These are phyloP conservation scores for Mycena crocata DNA, from an alignment of 768 basidiomycete species.

Conservation along the genomic window DNA sequence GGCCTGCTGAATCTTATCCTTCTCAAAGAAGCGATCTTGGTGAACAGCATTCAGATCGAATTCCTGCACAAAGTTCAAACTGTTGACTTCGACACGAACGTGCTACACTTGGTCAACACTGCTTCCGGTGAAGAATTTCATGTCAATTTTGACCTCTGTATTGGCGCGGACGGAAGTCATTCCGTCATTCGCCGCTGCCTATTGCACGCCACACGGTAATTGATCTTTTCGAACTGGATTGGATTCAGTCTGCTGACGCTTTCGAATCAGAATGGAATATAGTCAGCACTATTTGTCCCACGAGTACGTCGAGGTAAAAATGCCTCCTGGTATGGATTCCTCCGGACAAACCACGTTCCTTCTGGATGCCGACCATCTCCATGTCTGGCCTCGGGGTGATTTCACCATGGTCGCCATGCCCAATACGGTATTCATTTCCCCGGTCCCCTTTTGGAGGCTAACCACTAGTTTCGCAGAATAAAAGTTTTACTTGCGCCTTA, in stretches of 20 bases:
- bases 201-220: constrained; percentile 77
- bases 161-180: constrained; percentile 82
- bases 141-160: constrained; percentile 64
- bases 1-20: constrained; percentile 73
- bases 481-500: constrained; percentile 81
- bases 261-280: constrained; percentile 74
- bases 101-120: constrained; percentile 52
- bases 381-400: constrained; percentile 86
- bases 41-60: constrained; percentile 59
- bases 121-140: constrained; percentile 43
- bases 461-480: constrained; percentile 60
- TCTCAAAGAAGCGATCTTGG: constrained; percentile 63
- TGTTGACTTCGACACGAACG: constrained; percentile 65
- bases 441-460: neutral
- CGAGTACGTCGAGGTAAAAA: constrained; percentile 82
- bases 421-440: constrained; percentile 64
- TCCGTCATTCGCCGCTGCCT: constrained; percentile 76
- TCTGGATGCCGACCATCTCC: constrained; percentile 81
- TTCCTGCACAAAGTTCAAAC: constrained; percentile 72
- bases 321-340: constrained; percentile 65
- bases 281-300: constrained; percentile 83
- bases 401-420: constrained; percentile 89
- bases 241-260: too few species aligned
- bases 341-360: constrained; percentile 59
- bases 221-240: constrained; percentile 22